Evolutionary conservation across 495 filamentous ascomycete species (phyloP).

Genomic region (Oidiodendron maius): DNA sequence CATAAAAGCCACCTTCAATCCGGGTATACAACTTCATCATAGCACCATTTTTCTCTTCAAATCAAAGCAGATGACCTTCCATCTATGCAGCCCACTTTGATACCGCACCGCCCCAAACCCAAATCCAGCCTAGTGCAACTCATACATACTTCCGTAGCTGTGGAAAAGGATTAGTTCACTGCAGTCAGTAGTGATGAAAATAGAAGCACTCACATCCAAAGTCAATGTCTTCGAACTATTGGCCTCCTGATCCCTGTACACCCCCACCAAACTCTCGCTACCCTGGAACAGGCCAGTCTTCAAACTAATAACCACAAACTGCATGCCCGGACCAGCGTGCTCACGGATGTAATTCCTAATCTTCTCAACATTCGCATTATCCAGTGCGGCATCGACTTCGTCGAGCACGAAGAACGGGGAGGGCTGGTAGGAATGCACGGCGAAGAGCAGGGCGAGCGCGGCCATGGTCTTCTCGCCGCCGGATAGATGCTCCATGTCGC

Average conservation of each 20-base stretch:
- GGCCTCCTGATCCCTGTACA: slow-evolving; percentile 88
- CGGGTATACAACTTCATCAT: no score
- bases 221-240: slow-evolving; percentile 87
- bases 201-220: slow-evolving; percentile 71
- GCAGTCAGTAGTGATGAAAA: no score
- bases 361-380: slow-evolving; percentile 92
- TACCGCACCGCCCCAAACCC: no score
- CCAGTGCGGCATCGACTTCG: slow-evolving; percentile 95
- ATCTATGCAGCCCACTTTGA: no score
- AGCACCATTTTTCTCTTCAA: no score
- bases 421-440: slow-evolving; percentile 91
- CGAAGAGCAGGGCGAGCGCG: slow-evolving; percentile 89
- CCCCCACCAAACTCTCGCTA: slow-evolving; percentile 88
- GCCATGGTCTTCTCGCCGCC: slow-evolving; percentile 99
- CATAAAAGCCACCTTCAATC: no score
- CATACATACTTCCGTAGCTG: no score
- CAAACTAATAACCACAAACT: slow-evolving; percentile 96
- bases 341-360: slow-evolving; percentile 92
- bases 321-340: slow-evolving; percentile 93
- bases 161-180: no score
- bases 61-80: no score
- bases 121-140: no score
- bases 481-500: slow-evolving; percentile 97
- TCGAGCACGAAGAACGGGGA: slow-evolving; percentile 97
- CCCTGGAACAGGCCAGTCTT: slow-evolving; percentile 93